Conservation (phyloP, 2,329 filamentous ascomycete species). For the Neocatenulostroma microsporum region DNA sequence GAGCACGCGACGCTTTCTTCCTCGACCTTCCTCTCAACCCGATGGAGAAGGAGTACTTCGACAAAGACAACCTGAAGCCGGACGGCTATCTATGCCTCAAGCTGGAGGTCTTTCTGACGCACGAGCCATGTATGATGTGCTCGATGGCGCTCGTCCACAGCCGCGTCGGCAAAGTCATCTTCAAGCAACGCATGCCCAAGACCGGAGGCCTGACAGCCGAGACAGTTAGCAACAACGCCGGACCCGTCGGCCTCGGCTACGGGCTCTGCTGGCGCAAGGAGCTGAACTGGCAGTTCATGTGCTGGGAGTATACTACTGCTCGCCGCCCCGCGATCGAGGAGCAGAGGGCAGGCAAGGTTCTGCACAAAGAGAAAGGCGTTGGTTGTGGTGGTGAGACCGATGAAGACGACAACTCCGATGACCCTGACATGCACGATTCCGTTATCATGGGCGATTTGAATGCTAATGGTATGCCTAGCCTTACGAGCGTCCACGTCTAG, state of each 20-base stretch:
- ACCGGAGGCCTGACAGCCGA: slow-evolving; percentile 81
- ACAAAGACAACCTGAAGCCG: slow-evolving; percentile 55
- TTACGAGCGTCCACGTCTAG: slow-evolving; percentile 32
- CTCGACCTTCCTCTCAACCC: slow-evolving; percentile 61
- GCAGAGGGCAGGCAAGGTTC: too few species aligned
- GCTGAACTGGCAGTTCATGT: slow-evolving; percentile 77
- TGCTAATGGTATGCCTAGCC: slow-evolving; percentile 28
- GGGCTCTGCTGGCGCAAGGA: slow-evolving; percentile 62
- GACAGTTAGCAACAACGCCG: slow-evolving; percentile 30
- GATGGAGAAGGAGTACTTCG: slow-evolving; percentile 56
- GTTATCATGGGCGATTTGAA: slow-evolving; percentile 8
- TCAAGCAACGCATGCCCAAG: slow-evolving; percentile 66
- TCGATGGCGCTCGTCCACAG: slow-evolving; percentile 95
- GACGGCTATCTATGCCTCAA: slow-evolving; percentile 92
- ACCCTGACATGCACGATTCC: background rate
- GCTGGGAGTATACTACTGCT: slow-evolving; percentile 57
- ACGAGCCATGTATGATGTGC: slow-evolving; percentile 95
- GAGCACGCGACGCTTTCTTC: slow-evolving; percentile 49
- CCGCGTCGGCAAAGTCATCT: slow-evolving; percentile 78
- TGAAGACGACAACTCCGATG: slow-evolving; percentile 2
- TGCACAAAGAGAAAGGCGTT: too few species aligned
- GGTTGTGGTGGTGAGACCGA: slow-evolving; percentile 2
- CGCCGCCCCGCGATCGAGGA: too few species aligned
- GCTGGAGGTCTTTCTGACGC: slow-evolving; percentile 86
- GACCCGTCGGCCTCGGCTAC: slow-evolving; percentile 41